Evolutionary conservation across 2,329 filamentous ascomycete genomes (phyloP), one percentile per base, ranked within the genome.

Genomic region (Fonsecaea nubica): DNA sequence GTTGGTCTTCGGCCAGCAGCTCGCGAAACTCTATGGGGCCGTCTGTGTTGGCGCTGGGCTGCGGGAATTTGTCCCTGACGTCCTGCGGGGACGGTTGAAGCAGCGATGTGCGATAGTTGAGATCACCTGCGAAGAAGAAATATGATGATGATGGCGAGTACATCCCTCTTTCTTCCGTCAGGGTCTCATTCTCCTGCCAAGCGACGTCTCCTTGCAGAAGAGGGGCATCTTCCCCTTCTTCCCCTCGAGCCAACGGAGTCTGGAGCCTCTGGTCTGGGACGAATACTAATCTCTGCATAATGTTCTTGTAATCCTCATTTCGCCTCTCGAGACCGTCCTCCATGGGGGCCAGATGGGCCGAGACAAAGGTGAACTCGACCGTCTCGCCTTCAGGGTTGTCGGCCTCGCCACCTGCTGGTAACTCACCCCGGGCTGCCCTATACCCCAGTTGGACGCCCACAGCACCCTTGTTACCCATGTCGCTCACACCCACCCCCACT

Each of bases 401-500:
- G n/a, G 10, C 52, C 30, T 55, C 52, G 33, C 52, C 25, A 33
- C 35, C 52, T 33, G 15, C 30, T 21, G 12, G 25, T n/a, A 4
- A 13, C 1, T 10, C 13, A n/a, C 15, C 13, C n/a, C 48, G 40
- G 69, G 5, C 74, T 75, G 25, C 76, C 76, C 3, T 80, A 77
- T 48, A 81, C 13, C 87, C 84, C 52, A 95, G 79, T 38, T 93
- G 85, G 67, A 94, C 83, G 0, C 90, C 95, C 0, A 96, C 90
- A 3, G 93, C 94, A 35, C 94, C 95, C 79, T 99, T 99, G 78
- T 97, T 97, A 15, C 93, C 95, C 90, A 97, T 95, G 58, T 94
- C 90, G 65, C 89, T 89, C 0, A 93, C 78, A 0, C 95, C 95
- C 57, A 97, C 90, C 0, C 95, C 93, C 1, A 93, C 90, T 61